Conservation (phyloP, 768 basidiomycete genomes). For the Russula vinacea region DNA sequence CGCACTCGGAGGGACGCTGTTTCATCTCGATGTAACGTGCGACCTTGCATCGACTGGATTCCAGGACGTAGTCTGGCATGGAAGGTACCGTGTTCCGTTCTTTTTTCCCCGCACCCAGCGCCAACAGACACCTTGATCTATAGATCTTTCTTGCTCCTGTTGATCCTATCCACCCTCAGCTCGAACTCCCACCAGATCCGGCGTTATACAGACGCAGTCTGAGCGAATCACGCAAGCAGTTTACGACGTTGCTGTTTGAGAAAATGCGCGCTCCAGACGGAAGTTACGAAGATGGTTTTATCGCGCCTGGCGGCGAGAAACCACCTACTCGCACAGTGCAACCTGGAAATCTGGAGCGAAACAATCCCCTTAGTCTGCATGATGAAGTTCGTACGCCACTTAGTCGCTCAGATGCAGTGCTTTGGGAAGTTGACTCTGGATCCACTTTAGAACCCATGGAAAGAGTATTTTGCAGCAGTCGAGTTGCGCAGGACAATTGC, state of each 20-base stretch:
- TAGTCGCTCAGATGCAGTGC: neutral
- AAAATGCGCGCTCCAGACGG: conserved; percentile 86
- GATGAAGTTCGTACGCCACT: conserved; percentile 49
- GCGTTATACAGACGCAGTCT: conserved; percentile 37
- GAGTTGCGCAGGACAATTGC: conserved; percentile 86
- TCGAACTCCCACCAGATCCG: conserved; percentile 37
- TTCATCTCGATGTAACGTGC: conserved; percentile 41
- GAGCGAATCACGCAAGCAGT: conserved; percentile 52
- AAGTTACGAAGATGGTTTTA: conserved; percentile 67
- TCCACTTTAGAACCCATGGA: conserved; percentile 81
- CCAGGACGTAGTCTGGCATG: conserved; percentile 79
- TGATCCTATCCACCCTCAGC: conserved; percentile 58
- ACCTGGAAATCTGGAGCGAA: conserved; percentile 54
- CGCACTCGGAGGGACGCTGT: conserved; percentile 58
- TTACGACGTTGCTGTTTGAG: conserved; percentile 55
- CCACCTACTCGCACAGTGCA: conserved; percentile 34
- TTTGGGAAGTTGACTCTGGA: neutral
- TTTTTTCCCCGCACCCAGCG: neutral
- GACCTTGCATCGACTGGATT: conserved; percentile 46
- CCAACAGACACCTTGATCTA: conserved; percentile 26
- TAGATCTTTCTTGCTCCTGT: conserved; percentile 68
- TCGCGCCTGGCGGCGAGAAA: conserved; percentile 49
- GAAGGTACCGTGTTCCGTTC: conserved; percentile 55
- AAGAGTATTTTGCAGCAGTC: conserved; percentile 84
- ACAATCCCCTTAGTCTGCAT: conserved; percentile 80